These are phyloP conservation scores for Bruguiera gymnorhiza DNA, from an alignment of 345 rosid genomes.

Conservation along the genomic window DNA sequence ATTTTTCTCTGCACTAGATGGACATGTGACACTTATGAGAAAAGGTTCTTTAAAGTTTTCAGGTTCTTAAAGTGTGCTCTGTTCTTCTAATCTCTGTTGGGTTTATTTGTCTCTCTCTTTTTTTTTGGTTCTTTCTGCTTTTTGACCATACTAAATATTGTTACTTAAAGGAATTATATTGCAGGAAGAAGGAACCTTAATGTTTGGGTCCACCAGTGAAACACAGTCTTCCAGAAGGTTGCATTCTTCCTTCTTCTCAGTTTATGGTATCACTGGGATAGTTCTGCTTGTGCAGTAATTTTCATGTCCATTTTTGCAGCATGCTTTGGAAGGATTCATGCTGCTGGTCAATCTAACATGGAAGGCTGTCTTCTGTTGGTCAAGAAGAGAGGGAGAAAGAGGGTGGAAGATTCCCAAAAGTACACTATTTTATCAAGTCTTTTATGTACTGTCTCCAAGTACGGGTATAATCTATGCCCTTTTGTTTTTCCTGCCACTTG, in stretches of 20 bases:
- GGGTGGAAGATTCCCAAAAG: too few relatives aligned
- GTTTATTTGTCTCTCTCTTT: constrained; percentile 1
- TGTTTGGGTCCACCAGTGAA: constrained; percentile 72
- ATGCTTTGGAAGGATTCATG: constrained; percentile 69
- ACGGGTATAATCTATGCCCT: constrained; percentile 46
- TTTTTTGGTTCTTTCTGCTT: neutral
- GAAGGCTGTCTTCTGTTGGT: constrained; percentile 55
- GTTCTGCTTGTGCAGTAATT: neutral
- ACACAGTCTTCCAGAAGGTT: constrained; percentile 76
- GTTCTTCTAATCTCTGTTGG: constrained; percentile 8
- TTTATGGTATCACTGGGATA: too few relatives aligned
- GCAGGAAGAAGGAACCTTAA: constrained; percentile 78
- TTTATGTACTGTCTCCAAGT: constrained; percentile 75
- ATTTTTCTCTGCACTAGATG: constrained; percentile 92
- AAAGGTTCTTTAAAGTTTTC: constrained; percentile 81
- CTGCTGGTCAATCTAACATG: constrained; percentile 73
- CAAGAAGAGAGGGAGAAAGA: constrained; percentile 50
- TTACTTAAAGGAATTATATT: constrained; percentile 20
- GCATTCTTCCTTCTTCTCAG: neutral
- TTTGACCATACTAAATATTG: constrained; percentile 4
- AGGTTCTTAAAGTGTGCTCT: constrained; percentile 69
- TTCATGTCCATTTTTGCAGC: constrained; percentile 43
- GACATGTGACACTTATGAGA: constrained; percentile 57
- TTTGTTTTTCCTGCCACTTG: neutral
- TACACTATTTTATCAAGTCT: constrained; percentile 58